A percentile compares a stretch with the other conserved stretches of the same genome.
These are phyloP conservation scores for Solanum corneliomulleri DNA, from an alignment of 257 asterid genomes.

Conservation along the genomic window DNA sequence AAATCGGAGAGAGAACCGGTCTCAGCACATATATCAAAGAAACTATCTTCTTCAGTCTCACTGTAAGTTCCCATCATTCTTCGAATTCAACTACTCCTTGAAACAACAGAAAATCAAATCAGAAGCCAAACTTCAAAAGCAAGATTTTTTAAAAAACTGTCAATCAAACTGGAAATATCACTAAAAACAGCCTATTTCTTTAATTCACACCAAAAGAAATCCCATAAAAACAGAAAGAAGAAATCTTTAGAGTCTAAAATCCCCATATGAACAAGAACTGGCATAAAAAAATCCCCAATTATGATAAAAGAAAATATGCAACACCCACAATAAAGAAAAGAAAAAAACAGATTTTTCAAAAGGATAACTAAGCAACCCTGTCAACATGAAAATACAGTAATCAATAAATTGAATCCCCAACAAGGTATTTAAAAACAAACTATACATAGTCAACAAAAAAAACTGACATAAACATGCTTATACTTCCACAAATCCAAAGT, in stretches of 20 bases:
- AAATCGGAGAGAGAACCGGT: slow-evolving; percentile 13
- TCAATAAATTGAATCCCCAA: neutral
- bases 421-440: neutral
- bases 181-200: neutral
- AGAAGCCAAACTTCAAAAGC: neutral
- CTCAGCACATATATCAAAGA: slow-evolving; percentile 48
- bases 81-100: neutral
- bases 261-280: neutral
- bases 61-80: slow-evolving; percentile 31
- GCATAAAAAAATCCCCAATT: neutral
- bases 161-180: neutral
- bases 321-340: neutral
- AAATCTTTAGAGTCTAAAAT: neutral
- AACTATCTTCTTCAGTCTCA: slow-evolving; percentile 37
- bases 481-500: neutral
- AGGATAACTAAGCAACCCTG: neutral
- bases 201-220: neutral
- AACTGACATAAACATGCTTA: neutral
- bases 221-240: neutral
- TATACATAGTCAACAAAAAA: neutral
- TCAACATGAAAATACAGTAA: neutral
- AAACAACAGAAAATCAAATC: neutral
- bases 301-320: neutral
- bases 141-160: neutral
- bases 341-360: neutral